Evolutionary conservation across 441 rosid genomes (phyloP).

Genomic region (Mallotus japonicus): DNA sequence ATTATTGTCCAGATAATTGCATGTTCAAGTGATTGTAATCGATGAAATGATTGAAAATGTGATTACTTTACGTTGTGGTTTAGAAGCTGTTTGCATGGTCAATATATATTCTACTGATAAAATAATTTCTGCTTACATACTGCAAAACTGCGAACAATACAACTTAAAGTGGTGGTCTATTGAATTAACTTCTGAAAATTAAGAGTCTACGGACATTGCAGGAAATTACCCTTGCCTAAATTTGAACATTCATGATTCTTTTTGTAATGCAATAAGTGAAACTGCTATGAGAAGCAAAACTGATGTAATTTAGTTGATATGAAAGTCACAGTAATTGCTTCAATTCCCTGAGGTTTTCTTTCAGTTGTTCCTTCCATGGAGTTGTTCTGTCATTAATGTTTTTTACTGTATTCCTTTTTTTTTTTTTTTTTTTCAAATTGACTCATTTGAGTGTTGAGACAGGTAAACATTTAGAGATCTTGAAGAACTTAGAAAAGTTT

Average conservation of each 20-base stretch:
- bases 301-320: background rate
- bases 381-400: background rate
- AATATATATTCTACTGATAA: background rate
- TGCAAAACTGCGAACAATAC: background rate
- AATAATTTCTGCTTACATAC: background rate
- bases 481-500: background rate
- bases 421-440: no score
- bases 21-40: background rate
- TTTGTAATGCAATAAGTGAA: background rate
- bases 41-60: background rate
- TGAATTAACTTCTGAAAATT: slow-evolving; percentile 2
- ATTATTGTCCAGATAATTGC: background rate
- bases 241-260: background rate
- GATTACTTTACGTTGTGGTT: background rate
- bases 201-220: background rate
- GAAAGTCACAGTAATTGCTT: background rate
- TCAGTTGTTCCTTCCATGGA: background rate
- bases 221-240: background rate
- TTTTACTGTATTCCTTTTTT: no score
- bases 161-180: background rate
- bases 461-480: background rate
- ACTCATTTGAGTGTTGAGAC: background rate
- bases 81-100: background rate
- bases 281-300: background rate
- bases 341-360: background rate